Evolutionary conservation across 2,329 filamentous ascomycete species (phyloP).

Genomic region (Xylariaceae sp.): DNA sequence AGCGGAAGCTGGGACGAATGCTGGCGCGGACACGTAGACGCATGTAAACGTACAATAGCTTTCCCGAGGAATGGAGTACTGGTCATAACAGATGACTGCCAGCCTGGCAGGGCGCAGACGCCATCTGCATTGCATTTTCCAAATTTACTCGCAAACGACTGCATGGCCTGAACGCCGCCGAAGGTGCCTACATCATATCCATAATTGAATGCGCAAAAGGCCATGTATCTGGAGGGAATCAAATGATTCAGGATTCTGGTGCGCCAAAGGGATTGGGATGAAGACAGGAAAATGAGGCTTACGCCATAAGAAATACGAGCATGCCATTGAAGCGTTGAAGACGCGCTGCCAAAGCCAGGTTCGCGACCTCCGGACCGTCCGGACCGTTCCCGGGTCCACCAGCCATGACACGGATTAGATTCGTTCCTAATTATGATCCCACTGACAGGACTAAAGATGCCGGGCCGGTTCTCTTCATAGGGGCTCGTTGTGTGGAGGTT

Average conservation of each 20-base stretch:
- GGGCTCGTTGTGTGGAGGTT: no score
- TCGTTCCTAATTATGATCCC: no score
- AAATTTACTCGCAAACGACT: constrained; percentile 7
- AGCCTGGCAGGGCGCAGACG: constrained; percentile 9
- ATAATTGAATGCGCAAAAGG: constrained; percentile 9
- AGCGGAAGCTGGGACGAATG: no score
- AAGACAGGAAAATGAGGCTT: background rate
- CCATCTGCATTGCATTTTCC: constrained; percentile 6
- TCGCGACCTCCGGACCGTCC: background rate
- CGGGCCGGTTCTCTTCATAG: no score
- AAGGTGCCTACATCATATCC: constrained; percentile 10
- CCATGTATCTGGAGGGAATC: constrained; percentile 4
- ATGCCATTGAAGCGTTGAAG: constrained; percentile 8
- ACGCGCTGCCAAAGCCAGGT: constrained; percentile 4
- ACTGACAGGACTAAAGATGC: no score
- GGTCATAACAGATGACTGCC: constrained; percentile 10
- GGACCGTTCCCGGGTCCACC: no score
- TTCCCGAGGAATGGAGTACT: constrained; percentile 10
- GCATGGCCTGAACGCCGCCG: constrained; percentile 7
- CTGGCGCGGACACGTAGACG: background rate
- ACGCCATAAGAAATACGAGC: constrained; percentile 6
- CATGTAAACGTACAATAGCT: constrained; percentile 4
- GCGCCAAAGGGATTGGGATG: no score
- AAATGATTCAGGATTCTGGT: background rate
- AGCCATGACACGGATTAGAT: no score